Conservation (phyloP, 371 early-diverging fungal species). For the Rhizopus stolonifer region DNA sequence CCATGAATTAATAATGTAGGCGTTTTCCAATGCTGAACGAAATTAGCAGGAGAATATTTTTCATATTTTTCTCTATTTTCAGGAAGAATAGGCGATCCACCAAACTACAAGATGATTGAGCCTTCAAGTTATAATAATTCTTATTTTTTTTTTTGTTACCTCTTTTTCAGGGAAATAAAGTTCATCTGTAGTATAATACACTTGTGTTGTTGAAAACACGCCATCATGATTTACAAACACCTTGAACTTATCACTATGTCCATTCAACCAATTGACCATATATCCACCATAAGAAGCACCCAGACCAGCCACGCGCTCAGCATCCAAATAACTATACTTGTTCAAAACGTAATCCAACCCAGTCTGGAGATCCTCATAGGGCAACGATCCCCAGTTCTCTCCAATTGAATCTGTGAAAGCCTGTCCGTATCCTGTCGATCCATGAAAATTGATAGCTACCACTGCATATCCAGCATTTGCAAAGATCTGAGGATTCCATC, state of each 20-base stretch:
- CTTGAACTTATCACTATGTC: slow-evolving; percentile 60
- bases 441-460: slow-evolving; percentile 78
- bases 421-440: slow-evolving; percentile 85
- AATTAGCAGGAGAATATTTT: slow-evolving; percentile 71
- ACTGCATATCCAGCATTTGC: slow-evolving; percentile 74
- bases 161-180: slow-evolving; percentile 81
- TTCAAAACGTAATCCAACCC: slow-evolving; percentile 71
- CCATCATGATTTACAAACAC: slow-evolving; percentile 86
- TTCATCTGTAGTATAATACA: slow-evolving; percentile 80
- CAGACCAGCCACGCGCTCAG: slow-evolving; percentile 60
- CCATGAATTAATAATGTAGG: slow-evolving; percentile 82
- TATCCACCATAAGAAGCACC: slow-evolving; percentile 87
- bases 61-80: slow-evolving; percentile 58
- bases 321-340: slow-evolving; percentile 62
- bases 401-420: slow-evolving; percentile 72
- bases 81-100: slow-evolving; percentile 66
- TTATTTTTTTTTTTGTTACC: slow-evolving; percentile 18
- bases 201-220: slow-evolving; percentile 65
- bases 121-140: not conserved
- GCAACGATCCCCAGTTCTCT: slow-evolving; percentile 78
- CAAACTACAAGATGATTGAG: slow-evolving; percentile 40
- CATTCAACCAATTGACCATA: slow-evolving; percentile 79
- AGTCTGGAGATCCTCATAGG: slow-evolving; percentile 72
- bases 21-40: slow-evolving; percentile 76
- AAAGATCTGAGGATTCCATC: slow-evolving; percentile 80